A percentile compares a stretch with the other conserved stretches of the same genome.
phyloP scores from a whole-genome alignment of 148 eudicot species.

The Cornus controversa region DNA sequence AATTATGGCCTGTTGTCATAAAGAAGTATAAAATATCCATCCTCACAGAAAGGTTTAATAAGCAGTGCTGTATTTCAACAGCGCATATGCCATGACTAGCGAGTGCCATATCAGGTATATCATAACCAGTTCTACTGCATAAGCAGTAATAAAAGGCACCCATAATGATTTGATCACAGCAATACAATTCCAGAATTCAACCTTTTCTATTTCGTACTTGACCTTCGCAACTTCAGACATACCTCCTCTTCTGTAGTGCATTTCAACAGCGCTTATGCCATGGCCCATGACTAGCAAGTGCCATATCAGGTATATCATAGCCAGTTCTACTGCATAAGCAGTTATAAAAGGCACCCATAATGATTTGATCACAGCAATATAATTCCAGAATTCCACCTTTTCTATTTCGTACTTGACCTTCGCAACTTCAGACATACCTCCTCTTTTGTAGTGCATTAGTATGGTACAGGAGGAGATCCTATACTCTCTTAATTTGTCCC shows the following conservation, averaged over 20 bases:
- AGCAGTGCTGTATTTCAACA: too few relatives aligned
- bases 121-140: too few relatives aligned
- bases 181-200: too few relatives aligned
- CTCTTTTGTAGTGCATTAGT: neutral
- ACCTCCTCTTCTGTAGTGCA: too few relatives aligned
- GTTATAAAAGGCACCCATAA: too few relatives aligned
- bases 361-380: too few relatives aligned
- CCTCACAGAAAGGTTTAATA: neutral
- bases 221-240: neutral
- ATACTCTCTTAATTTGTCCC: too few relatives aligned
- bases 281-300: neutral
- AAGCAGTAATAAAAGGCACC: too few relatives aligned
- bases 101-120: neutral
- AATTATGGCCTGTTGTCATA: neutral
- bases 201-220: neutral
- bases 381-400: neutral
- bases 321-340: too few relatives aligned
- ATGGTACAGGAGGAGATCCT: neutral
- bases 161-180: too few relatives aligned
- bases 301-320: neutral
- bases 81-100: neutral
- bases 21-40: neutral
- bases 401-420: neutral
- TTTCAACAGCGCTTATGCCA: neutral
- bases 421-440: neutral